A percentile compares a stretch with the other conserved stretches of the same genome.
Conservation (phyloP, 1,139 yeast genomes). For the Arxiozyma heterogenica region DNA sequence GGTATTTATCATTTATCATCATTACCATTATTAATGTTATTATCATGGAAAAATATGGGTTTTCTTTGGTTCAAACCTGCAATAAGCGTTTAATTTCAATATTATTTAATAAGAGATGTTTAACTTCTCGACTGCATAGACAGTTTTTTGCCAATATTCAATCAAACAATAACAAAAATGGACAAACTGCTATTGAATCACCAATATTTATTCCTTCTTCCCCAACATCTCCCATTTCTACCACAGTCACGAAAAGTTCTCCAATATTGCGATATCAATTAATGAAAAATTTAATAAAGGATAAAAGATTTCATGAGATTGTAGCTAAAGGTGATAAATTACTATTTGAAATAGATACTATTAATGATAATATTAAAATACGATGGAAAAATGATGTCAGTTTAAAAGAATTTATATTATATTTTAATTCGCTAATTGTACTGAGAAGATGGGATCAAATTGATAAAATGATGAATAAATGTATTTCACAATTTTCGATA, state of each 20-base stretch:
- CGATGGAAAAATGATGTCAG: slow-evolving; percentile 11
- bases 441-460: slow-evolving; percentile 8
- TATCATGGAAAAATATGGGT: slow-evolving; percentile 1
- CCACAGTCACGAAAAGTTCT: background rate
- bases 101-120: background rate
- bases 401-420: slow-evolving; percentile 15
- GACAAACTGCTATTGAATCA: background rate
- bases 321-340: background rate
- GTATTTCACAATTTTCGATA: slow-evolving; percentile 20
- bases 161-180: background rate
- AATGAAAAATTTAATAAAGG: background rate
- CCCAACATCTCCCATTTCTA: background rate
- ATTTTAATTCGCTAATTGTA: slow-evolving; percentile 15
- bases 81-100: background rate
- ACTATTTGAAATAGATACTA: background rate
- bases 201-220: background rate
- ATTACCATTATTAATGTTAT: background rate
- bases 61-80: background rate
- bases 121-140: background rate
- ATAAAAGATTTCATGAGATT: background rate
- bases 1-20: too few relatives aligned
- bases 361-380: background rate
- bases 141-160: background rate
- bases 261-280: background rate
- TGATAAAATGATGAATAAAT: slow-evolving; percentile 11